Evolutionary conservation across 1,284 basidiomycete genomes (phyloP), one percentile per base, ranked within the genome.

Genomic region (Exobasidium rhododendri): DNA sequence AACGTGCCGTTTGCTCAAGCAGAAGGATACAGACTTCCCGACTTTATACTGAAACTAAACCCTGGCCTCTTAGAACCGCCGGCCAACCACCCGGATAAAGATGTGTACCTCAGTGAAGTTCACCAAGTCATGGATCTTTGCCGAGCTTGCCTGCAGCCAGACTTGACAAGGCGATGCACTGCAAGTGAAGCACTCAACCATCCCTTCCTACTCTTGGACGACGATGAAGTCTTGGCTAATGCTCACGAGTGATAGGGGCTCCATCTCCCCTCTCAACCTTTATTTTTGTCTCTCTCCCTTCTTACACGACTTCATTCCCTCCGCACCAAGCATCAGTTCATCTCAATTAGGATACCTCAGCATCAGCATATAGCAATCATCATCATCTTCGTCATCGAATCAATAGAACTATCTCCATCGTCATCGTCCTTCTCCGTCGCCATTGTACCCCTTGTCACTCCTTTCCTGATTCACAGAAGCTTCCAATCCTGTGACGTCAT

Each of bases 141-240:
- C 40, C 69, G 70, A 43, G 64, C 61, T 31, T 77, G 73, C 44
- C 57, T 79, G 31, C 70, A 76, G 31, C 59, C 75, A 28, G 75
- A 79, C 56, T 71, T 75, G 30, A 79, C 77, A 24, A 60, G 69
- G 6, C 63, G 77, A 13, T 73, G 69, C 63, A 70, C 67, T 26
- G 77, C 77, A 1, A 52, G 56, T n/a, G 63, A 69, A 52, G 56
- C 74, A 47, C 63, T 79, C 46, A 55, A 65, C 10, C 75, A 76
- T 56, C 71, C 72, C 0, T 79, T 79, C 52, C 59, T 79, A 30
- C 50, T 63, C 28, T 31, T 50, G 24, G 47, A 50, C 47, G 47
- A 50, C 47, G 47, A 50, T 50, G 47, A 50, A 20, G 47, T 40
- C 14, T 14, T 50, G 14, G 47, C 14, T 10, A 50, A 50, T n/a